These are phyloP conservation scores for Aphanomyces cochlioides DNA, from an alignment of 352 stramenopile species.

Conservation along the genomic window DNA sequence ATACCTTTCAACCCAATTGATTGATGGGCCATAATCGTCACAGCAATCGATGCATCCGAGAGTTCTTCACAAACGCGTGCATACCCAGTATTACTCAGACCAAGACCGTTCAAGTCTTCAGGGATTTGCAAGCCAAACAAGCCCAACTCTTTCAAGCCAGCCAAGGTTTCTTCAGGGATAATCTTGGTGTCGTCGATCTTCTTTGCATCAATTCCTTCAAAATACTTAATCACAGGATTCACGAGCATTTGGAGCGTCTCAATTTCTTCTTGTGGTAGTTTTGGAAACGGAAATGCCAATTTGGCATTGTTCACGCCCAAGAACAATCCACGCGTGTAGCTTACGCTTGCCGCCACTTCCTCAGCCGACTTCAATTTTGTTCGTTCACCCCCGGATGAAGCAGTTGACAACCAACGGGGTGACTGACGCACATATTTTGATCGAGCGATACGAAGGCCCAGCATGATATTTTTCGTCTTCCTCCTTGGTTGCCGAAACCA, in stretches of 20 bases:
- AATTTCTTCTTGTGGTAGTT: slow-evolving; percentile 59
- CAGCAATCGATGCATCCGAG: slow-evolving; percentile 67
- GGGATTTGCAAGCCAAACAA: slow-evolving; percentile 85
- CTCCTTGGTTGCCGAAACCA: too few relatives aligned
- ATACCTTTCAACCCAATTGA: slow-evolving; percentile 87
- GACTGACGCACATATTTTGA: neutral
- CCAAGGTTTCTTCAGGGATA: slow-evolving; percentile 64
- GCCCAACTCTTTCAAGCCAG: slow-evolving; percentile 77
- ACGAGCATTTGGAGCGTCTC: slow-evolving; percentile 85
- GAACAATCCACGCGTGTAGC: slow-evolving; percentile 79
- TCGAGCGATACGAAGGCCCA: slow-evolving; percentile 5
- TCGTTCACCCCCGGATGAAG: neutral
- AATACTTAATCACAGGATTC: slow-evolving; percentile 77
- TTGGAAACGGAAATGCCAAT: slow-evolving; percentile 76
- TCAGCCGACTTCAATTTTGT: slow-evolving; percentile 57
- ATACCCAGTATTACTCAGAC: slow-evolving; percentile 81
- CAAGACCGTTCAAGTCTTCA: slow-evolving; percentile 69
- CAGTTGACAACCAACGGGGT: too few relatives aligned
- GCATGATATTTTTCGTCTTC: neutral
- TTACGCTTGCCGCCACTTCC: slow-evolving; percentile 59
- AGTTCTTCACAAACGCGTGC: slow-evolving; percentile 83
- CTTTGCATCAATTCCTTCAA: slow-evolving; percentile 56
- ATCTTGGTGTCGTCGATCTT: slow-evolving; percentile 79
- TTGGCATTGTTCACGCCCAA: slow-evolving; percentile 76
- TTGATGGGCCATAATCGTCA: slow-evolving; percentile 86